phyloP scores from a whole-genome alignment of 306 rosid genomes.

The Rosa rugosa region DNA sequence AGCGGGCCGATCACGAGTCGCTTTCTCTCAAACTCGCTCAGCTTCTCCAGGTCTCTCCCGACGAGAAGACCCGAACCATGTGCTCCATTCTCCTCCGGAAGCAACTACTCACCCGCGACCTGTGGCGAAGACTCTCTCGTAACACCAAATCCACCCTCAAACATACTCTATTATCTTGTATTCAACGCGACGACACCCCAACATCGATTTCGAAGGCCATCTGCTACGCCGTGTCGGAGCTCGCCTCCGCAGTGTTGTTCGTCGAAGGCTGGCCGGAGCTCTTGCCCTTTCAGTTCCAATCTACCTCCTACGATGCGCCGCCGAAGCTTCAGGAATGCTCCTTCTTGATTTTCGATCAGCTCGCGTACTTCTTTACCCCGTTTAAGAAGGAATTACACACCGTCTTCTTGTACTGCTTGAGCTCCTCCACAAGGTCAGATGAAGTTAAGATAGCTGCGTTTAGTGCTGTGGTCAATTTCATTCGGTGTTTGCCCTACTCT shows the following conservation, averaged over 20 bases:
- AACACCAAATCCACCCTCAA: conserved; percentile 55
- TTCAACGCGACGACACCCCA: conserved; percentile 51
- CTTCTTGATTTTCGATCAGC: conserved; percentile 74
- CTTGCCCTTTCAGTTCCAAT: conserved; percentile 81
- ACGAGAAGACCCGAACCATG: conserved; percentile 80
- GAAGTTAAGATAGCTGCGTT: too few relatives aligned
- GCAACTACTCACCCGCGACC: conserved; percentile 72
- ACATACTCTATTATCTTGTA: conserved; percentile 61
- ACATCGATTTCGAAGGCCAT: conserved; percentile 56
- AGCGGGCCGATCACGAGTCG: too few relatives aligned
- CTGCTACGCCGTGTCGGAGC: conserved; percentile 83
- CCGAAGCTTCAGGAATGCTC: conserved; percentile 75
- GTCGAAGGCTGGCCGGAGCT: conserved; percentile 85
- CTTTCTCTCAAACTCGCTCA: too few relatives aligned
- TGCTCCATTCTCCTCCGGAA: conserved; percentile 88
- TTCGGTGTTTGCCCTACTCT: too few relatives aligned
- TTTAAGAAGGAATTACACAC: too few relatives aligned
- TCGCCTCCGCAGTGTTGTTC: conserved; percentile 71
- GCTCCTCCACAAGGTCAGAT: too few relatives aligned
- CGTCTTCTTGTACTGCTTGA: too few relatives aligned
- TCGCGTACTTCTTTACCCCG: conserved; percentile 48
- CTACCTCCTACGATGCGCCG: conserved; percentile 57
- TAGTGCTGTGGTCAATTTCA: too few relatives aligned
- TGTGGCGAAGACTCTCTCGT: conserved; percentile 52
- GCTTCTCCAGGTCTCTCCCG: conserved; percentile 70